Base-by-base conservation (phyloP, 2,329 filamentous ascomycete species). In the Madurella mycetomatis region DNA sequence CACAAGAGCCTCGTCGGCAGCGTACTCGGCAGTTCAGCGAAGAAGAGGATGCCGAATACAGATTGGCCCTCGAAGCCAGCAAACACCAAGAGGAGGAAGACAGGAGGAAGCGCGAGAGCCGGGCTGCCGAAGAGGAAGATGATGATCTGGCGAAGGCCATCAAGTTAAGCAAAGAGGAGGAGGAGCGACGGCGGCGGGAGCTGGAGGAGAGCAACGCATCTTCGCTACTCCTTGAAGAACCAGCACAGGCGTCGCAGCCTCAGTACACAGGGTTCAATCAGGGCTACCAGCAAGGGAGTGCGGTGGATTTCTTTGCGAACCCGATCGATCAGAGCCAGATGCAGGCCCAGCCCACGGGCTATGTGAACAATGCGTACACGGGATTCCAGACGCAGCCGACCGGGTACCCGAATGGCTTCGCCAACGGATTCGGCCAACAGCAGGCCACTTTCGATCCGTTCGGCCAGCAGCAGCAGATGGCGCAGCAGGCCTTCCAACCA, bases 261-360 rank as follows among this genome's bases (percentile, higher is more conserved):
- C 90, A 92, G 72, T 84, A 83, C 41, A 97, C 92, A 13, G 92
- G 91, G 37, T 91, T 90, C 76, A 97, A 96, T 72, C 92, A 96
- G 73, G 92, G 92, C 45, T 99, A 99, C 67, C 92, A 97, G 75
- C 94, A 99, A 73, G 92, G 96, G 68, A 88, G 88, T 54, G 90
- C 90, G 12, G 94, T 99, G 16, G 94, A 99, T 72, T 97, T 95
- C 84, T 94, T 95, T 65, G 94, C 92, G 55, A 99, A 99, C 70
- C 90, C 92, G 12, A 87, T 97, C 65, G 89, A 92, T 64, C 86
- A 89, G 68, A 80, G 86, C 62, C 85, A 92, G 69, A 80, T 87
- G 62, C 84, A 90, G 69, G 80, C 83, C 43, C 91, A 96, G 69
- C 87, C 84, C 2, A 95, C 90, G 1, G 90, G 90, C n/a, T 88